A percentile compares a stretch with the other conserved stretches of the same genome.
Evolutionary conservation across 2,329 filamentous ascomycete species (phyloP).

Genomic region (Juglanconis sp.): DNA sequence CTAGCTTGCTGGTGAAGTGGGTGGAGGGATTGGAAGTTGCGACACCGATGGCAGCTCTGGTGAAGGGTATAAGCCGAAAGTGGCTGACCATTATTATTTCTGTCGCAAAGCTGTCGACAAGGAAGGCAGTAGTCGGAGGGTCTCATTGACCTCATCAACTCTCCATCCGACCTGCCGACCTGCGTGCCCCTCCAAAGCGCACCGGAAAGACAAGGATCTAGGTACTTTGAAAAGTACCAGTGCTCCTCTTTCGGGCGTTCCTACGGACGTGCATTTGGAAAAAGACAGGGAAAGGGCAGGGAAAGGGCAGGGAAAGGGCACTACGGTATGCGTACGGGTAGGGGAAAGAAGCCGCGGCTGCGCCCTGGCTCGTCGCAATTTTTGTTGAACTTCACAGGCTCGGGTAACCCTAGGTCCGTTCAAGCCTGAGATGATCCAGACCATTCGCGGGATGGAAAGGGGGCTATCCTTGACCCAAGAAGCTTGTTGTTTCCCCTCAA

Average conservation of each 20-base stretch:
- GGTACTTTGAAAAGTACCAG: neutral
- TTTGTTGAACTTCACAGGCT: neutral
- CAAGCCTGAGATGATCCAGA: neutral
- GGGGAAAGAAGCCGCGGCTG: no score
- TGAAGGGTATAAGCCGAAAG: neutral
- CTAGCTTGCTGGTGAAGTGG: neutral
- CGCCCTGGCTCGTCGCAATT: neutral
- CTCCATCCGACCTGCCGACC: neutral
- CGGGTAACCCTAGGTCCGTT: constrained; percentile 2
- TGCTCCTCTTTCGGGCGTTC: neutral
- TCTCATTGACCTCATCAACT: neutral
- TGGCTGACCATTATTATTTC: neutral
- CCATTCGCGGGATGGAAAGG: neutral
- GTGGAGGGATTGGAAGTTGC: neutral
- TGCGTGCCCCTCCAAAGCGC: neutral
- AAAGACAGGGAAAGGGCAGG: neutral
- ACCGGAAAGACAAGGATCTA: neutral
- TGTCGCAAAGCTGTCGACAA: neutral
- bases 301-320: neutral
- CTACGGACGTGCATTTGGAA: neutral
- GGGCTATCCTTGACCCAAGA: neutral
- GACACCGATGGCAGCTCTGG: neutral
- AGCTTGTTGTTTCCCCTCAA: neutral
- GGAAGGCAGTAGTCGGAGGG: neutral
- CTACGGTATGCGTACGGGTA: no score